These are phyloP conservation scores for Auricularia sp. DNA, from an alignment of 768 basidiomycete genomes.

Conservation along the genomic window DNA sequence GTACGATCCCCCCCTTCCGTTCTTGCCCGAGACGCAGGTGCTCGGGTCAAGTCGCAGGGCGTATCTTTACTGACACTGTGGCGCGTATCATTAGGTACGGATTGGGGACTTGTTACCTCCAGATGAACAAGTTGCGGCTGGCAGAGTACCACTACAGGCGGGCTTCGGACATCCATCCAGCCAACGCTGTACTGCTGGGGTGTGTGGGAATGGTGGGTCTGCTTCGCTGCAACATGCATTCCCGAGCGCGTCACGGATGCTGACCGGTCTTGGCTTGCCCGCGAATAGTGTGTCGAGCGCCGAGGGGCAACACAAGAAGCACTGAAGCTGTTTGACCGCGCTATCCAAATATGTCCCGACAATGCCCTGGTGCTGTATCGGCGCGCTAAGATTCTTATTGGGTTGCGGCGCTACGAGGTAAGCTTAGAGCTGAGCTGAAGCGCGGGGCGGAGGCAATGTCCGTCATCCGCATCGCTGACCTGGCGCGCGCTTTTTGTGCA, in stretches of 20 bases:
- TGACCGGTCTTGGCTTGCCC: conserved; percentile 7
- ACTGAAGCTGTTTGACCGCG: conserved; percentile 70
- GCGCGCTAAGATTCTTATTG: conserved; percentile 82
- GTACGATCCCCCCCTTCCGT: conserved; percentile 37
- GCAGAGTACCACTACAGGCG: conserved; percentile 96
- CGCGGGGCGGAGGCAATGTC: neutral
- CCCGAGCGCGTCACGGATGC: neutral
- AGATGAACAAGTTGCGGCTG: conserved; percentile 84
- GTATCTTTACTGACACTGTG: conserved; percentile 13
- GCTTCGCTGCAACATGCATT: neutral
- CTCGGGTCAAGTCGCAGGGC: conserved; percentile 24
- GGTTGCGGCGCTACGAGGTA: conserved; percentile 75
- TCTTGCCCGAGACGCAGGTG: neutral
- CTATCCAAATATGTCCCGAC: conserved; percentile 68
- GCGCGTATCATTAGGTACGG: conserved; percentile 65
- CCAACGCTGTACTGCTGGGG: conserved; percentile 90
- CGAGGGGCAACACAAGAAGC: conserved; percentile 69
- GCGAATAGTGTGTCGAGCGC: conserved; percentile 75
- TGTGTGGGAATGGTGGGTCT: conserved; percentile 89
- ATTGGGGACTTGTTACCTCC: conserved; percentile 91
- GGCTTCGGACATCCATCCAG: conserved; percentile 85
- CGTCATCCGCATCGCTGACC: conserved; percentile 3
- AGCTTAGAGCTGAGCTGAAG: conserved; percentile 11
- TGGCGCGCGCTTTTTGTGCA: conserved; percentile 28
- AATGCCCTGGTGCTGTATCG: conserved; percentile 93